Percentiles rank a stretch among this genome's conserved stretches.
phyloP scores from a whole-genome alignment of 2,329 filamentous ascomycete species.

The Hansfordia pulvinata region DNA sequence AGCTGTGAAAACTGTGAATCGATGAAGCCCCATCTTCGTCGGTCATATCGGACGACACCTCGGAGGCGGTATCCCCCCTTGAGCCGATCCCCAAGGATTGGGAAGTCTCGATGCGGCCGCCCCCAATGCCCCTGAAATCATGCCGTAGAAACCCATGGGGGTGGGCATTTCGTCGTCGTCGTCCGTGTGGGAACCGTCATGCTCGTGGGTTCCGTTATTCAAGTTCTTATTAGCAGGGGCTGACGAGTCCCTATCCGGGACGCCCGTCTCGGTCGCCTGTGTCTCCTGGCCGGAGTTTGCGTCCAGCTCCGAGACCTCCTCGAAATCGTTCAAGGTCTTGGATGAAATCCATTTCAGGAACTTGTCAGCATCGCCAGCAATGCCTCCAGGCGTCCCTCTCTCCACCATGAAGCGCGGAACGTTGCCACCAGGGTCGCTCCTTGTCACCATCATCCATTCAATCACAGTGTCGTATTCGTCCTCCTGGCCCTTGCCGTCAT shows the following conservation, averaged over 20 bases:
- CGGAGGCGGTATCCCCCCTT: slow-evolving; percentile 16
- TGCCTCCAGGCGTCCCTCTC: slow-evolving; percentile 69
- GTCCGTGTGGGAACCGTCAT: slow-evolving; percentile 4
- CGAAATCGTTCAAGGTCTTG: slow-evolving; percentile 22
- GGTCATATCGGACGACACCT: slow-evolving; percentile 12
- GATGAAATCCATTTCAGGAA: slow-evolving; percentile 61
- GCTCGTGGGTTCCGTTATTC: slow-evolving; percentile 5
- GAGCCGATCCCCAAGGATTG: slow-evolving; percentile 15
- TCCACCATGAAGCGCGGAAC: slow-evolving; percentile 90
- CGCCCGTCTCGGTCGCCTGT: slow-evolving; percentile 16
- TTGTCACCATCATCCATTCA: slow-evolving; percentile 88
- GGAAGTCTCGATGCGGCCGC: slow-evolving; percentile 32
- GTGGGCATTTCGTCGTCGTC: slow-evolving; percentile 15
- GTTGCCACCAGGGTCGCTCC: slow-evolving; percentile 77
- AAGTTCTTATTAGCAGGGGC: slow-evolving; percentile 8
- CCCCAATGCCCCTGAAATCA: slow-evolving; percentile 38
- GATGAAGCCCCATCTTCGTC: slow-evolving; percentile 29
- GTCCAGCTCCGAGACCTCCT: slow-evolving; percentile 9
- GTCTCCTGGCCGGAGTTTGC: slow-evolving; percentile 8
- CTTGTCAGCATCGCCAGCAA: slow-evolving; percentile 65
- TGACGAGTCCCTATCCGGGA: slow-evolving; percentile 7
- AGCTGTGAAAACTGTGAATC: slow-evolving; percentile 35
- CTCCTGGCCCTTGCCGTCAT: slow-evolving; percentile 8
- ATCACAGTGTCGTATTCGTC: slow-evolving; percentile 31
- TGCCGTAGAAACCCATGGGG: slow-evolving; percentile 37